Evolutionary conservation across 768 basidiomycete species (phyloP).

Genomic region (Phylloporus sp.): DNA sequence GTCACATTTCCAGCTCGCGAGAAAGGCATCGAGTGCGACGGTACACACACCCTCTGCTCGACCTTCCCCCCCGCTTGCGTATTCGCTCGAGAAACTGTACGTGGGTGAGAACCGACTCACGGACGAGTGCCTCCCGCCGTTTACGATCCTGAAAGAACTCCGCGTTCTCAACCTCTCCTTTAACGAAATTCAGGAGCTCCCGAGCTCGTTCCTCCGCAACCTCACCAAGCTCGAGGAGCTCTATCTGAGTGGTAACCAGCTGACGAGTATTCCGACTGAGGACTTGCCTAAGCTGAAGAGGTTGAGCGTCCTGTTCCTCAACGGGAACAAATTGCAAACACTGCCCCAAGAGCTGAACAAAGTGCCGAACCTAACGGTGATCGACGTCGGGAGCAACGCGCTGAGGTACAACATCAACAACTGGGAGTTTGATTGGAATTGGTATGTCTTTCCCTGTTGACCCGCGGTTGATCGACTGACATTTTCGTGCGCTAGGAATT

Average conservation of each 20-base stretch:
- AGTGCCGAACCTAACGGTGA: constrained; percentile 65
- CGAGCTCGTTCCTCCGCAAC: constrained; percentile 67
- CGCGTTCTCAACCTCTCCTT: constrained; percentile 87
- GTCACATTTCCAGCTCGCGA: constrained; percentile 20
- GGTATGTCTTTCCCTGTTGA: constrained; percentile 45
- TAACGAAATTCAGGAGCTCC: constrained; percentile 90
- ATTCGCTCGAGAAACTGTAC: constrained; percentile 72
- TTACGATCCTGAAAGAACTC: constrained; percentile 74
- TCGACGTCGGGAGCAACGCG: constrained; percentile 92
- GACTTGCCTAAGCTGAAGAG: constrained; percentile 69
- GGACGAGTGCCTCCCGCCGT: constrained; percentile 69
- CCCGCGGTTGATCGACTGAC: not conserved
- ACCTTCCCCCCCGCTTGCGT: constrained; percentile 53
- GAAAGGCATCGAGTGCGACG: constrained; percentile 33
- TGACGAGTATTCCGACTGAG: constrained; percentile 85
- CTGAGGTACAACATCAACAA: constrained; percentile 98
- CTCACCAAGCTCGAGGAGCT: constrained; percentile 73
- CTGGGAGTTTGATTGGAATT: constrained; percentile 99
- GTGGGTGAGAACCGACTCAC: constrained; percentile 86
- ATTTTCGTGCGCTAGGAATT: constrained; percentile 62
- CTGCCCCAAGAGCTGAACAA: constrained; percentile 87
- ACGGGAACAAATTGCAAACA: constrained; percentile 91
- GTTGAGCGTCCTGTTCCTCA: constrained; percentile 76
- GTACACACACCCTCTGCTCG: constrained; percentile 28
- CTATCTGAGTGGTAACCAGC: constrained; percentile 92